Evolutionary conservation across 2,329 filamentous ascomycete species (phyloP).

Genomic region (Chaetomium globosum): DNA sequence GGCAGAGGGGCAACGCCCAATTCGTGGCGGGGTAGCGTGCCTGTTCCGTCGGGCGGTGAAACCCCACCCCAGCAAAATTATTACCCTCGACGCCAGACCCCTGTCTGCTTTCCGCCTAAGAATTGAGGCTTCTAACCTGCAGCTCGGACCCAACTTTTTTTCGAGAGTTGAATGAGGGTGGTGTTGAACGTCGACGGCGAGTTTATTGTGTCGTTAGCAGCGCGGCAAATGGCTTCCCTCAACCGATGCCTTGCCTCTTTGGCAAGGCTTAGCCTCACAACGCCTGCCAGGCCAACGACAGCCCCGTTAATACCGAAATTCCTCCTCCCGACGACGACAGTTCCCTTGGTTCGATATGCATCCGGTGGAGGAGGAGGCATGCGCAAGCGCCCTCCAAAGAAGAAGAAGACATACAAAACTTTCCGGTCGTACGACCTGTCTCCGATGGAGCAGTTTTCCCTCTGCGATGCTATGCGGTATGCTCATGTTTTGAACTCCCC

Average conservation of each 20-base stretch:
- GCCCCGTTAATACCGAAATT: constrained; percentile 51
- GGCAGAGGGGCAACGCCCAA: constrained; percentile 1
- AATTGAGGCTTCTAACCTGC: constrained; percentile 26
- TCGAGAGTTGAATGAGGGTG: constrained; percentile 17
- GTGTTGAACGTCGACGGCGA: constrained; percentile 23
- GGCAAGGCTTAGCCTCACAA: constrained; percentile 53
- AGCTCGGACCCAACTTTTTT: constrained; percentile 36
- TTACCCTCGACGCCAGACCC: not conserved
- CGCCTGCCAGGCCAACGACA: constrained; percentile 48
- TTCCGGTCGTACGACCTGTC: constrained; percentile 68
- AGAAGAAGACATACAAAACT: constrained; percentile 65
- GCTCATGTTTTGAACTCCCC: not conserved
- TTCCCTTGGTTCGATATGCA: constrained; percentile 49
- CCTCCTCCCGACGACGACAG: constrained; percentile 47
- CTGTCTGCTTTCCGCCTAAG: constrained; percentile 22
- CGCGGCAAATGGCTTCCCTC: constrained; percentile 52
- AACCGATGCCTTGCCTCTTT: constrained; percentile 58
- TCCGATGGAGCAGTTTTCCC: constrained; percentile 71
- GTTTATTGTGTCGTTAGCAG: constrained; percentile 25
- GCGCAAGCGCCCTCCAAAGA: constrained; percentile 57
- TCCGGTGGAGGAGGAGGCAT: constrained; percentile 47
- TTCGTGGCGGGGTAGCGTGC: constrained; percentile 32
- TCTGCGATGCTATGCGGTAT: constrained; percentile 92
- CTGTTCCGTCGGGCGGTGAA: constrained; percentile 32
- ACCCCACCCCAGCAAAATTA: not conserved